Evolutionary conservation across 768 basidiomycete species (phyloP).

Genomic region (Chalciporus sphaerocephalus): DNA sequence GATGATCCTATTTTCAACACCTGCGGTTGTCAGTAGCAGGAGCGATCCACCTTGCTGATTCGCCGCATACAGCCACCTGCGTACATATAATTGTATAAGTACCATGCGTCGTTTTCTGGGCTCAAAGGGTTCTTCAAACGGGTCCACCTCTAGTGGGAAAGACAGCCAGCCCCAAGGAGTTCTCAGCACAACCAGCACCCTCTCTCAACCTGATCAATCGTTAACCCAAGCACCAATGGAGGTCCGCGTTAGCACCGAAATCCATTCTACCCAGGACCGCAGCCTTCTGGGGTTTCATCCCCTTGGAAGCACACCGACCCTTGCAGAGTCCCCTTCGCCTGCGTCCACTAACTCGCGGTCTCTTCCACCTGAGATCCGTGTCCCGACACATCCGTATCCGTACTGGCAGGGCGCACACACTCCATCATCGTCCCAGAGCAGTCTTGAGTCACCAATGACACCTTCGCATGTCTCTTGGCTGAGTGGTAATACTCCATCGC

Average conservation of each 20-base stretch:
- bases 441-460: slow-evolving; percentile 31
- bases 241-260: slow-evolving; percentile 28
- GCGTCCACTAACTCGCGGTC: slow-evolving; percentile 16
- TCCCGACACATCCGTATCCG: slow-evolving; percentile 32
- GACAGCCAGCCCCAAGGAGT: slow-evolving; percentile 25
- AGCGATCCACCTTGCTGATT: slow-evolving; percentile 11
- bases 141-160: slow-evolving; percentile 14
- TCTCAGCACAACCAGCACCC: neutral
- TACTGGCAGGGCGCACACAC: slow-evolving; percentile 33
- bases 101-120: slow-evolving; percentile 32
- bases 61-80: slow-evolving; percentile 12
- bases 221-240: slow-evolving; percentile 16
- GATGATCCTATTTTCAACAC: slow-evolving; percentile 9
- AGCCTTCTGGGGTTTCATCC: slow-evolving; percentile 13
- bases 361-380: slow-evolving; percentile 31
- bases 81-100: slow-evolving; percentile 7
- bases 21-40: slow-evolving; percentile 18
- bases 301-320: slow-evolving; percentile 17
- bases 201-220: slow-evolving; percentile 3
- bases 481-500: slow-evolving; percentile 11
- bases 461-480: slow-evolving; percentile 43
- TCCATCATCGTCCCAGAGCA: slow-evolving; percentile 28
- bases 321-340: slow-evolving; percentile 16
- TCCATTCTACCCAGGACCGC: slow-evolving; percentile 20
- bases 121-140: slow-evolving; percentile 22